These are phyloP conservation scores for Aspergillus luchuensis DNA, from an alignment of 2,329 filamentous ascomycete genomes.

Conservation along the genomic window DNA sequence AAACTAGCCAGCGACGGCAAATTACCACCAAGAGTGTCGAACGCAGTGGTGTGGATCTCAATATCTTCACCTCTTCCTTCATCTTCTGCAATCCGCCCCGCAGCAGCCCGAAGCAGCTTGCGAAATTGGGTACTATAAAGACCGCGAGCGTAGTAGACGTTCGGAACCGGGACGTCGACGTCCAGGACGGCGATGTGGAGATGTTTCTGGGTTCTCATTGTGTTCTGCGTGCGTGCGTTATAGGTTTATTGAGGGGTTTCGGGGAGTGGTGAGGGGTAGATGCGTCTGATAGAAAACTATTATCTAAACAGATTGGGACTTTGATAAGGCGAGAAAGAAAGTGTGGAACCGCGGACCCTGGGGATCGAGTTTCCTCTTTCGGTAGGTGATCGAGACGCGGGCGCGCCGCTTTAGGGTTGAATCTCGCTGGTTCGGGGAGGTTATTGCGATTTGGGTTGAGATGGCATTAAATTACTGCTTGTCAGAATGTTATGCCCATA, in stretches of 20 bases:
- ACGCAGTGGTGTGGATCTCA: conserved; percentile 34
- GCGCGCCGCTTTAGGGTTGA: no score
- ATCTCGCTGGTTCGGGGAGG: no score
- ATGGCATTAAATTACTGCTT: no score
- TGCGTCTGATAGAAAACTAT: no score
- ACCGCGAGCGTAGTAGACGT: conserved; percentile 35
- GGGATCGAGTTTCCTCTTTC: no score
- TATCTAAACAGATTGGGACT: no score
- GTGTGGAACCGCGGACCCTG: no score
- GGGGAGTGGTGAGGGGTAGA: background rate
- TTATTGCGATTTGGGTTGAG: no score
- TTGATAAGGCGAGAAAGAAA: no score
- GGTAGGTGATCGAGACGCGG: no score
- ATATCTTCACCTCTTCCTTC: conserved; percentile 14
- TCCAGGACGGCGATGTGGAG: conserved; percentile 42
- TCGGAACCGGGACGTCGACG: conserved; percentile 37
- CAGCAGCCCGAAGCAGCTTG: conserved; percentile 33
- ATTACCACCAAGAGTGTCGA: conserved; percentile 35
- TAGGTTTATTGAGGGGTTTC: background rate
- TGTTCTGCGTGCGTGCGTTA: background rate
- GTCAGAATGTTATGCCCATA: no score
- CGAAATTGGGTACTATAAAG: conserved; percentile 42
- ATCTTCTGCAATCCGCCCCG: conserved; percentile 26
- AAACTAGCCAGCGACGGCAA: conserved; percentile 31
- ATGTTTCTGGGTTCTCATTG: background rate